These are phyloP conservation scores for Guadua angustifolia DNA, from an alignment of 176 grass and related monocot species.

Conservation along the genomic window DNA sequence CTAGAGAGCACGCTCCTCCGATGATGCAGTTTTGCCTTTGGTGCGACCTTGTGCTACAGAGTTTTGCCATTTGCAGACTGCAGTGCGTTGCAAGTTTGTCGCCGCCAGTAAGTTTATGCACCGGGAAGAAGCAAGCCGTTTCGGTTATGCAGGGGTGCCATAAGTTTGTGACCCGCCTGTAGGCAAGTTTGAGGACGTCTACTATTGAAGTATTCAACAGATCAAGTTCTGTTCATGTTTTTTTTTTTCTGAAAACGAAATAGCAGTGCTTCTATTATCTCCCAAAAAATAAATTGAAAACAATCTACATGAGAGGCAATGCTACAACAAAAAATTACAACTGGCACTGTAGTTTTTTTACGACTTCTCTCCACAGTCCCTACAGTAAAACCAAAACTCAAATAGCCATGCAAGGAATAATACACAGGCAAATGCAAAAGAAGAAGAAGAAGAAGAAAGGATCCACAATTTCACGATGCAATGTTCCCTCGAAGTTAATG, in stretches of 20 bases:
- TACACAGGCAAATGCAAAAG: constrained; percentile 30
- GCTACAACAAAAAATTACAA: constrained; percentile 43
- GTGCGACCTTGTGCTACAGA: not conserved
- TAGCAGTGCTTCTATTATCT: not conserved
- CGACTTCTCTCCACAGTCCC: constrained; percentile 29
- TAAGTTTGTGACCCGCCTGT: not conserved
- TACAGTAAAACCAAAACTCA: constrained; percentile 24
- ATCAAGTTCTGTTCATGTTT: not conserved
- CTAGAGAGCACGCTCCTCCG: not conserved
- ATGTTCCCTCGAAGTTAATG: constrained; percentile 51
- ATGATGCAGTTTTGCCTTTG: not conserved
- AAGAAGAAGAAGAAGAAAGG: constrained; percentile 29
- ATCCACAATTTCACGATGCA: constrained; percentile 40
- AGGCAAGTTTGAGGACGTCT: not conserved
- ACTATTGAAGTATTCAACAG: not conserved
- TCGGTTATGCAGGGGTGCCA: not conserved
- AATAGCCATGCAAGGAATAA: constrained; percentile 45
- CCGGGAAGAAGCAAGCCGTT: not conserved
- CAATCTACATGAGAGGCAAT: constrained; percentile 24
- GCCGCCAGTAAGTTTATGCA: not conserved
- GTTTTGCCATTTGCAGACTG: not conserved
- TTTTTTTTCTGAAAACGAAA: not conserved
- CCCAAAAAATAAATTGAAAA: not conserved
- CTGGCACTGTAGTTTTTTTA: not conserved
- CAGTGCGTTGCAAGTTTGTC: not conserved